A percentile compares a stretch with the other conserved stretches of the same genome.
phyloP scores from a whole-genome alignment of 1,139 yeast genomes.

The Geotrichum phurueaensis region DNA sequence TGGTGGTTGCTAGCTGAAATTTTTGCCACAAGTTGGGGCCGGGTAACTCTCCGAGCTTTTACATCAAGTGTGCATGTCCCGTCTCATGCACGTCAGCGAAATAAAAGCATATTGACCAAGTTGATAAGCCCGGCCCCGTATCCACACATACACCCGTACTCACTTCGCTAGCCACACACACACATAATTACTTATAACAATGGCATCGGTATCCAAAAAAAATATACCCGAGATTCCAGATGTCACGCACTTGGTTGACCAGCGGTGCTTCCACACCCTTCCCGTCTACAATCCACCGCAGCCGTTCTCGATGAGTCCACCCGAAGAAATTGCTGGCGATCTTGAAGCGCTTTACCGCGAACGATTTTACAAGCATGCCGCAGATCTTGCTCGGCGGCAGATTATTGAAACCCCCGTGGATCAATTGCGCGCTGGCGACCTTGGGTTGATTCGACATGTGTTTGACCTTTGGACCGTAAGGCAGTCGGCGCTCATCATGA shows the following conservation, averaged over 20 bases:
- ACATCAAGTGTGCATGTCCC: neutral
- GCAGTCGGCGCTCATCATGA: conserved; percentile 23
- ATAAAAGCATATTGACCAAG: neutral
- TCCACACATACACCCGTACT: neutral
- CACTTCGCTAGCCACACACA: neutral
- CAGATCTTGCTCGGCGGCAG: conserved; percentile 22
- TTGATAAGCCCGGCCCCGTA: too few species aligned
- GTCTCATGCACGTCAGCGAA: neutral
- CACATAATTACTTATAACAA: neutral
- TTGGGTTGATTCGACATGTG: conserved; percentile 18
- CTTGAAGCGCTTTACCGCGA: conserved; percentile 20
- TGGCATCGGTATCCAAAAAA: neutral
- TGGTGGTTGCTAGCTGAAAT: neutral
- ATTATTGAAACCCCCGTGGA: conserved; percentile 16
- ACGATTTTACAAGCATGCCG: conserved; percentile 25
- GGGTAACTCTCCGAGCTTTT: neutral
- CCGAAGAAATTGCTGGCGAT: conserved; percentile 18
- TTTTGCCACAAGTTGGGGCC: neutral
- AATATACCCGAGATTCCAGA: conserved; percentile 9
- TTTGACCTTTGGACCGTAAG: conserved; percentile 27
- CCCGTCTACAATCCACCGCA: conserved; percentile 25
- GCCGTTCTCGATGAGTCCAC: conserved; percentile 22
- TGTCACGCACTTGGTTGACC: conserved; percentile 21
- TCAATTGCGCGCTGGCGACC: conserved; percentile 1
- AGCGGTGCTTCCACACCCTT: conserved; percentile 24